A percentile compares a stretch with the other conserved stretches of the same genome.
These are phyloP conservation scores for Salvia splendens DNA, from an alignment of 257 asterid species.

Conservation along the genomic window DNA sequence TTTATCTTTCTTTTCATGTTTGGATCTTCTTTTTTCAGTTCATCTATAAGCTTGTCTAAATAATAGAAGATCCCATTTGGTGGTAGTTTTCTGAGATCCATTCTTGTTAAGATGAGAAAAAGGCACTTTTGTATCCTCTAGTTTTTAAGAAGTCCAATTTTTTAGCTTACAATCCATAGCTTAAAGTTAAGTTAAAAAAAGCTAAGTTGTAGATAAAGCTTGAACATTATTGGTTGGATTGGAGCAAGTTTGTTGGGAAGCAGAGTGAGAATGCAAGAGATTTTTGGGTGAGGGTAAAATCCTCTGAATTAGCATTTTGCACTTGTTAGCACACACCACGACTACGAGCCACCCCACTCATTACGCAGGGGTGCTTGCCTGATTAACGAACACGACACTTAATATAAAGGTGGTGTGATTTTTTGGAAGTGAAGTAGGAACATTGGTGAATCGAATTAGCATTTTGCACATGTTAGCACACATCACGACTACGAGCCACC, in stretches of 20 bases:
- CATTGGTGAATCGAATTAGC: no score
- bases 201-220: background rate
- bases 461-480: no score
- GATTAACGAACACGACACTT: no score
- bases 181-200: no score
- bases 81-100: background rate
- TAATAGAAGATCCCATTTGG: slow-evolving; percentile 11
- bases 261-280: background rate
- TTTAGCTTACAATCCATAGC: background rate
- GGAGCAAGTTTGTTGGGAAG: slow-evolving; percentile 7
- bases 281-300: background rate
- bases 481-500: no score
- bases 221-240: background rate
- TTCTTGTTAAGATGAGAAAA: no score
- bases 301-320: background rate
- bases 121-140: background rate
- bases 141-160: slow-evolving; percentile 19
- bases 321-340: background rate
- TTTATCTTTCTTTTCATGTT: background rate
- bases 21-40: background rate
- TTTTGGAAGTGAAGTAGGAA: no score
- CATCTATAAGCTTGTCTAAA: background rate
- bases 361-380: background rate
- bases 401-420: no score
- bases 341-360: background rate